Base-by-base conservation (phyloP, 306 rosid genomes). In the Cercis canadensis region DNA sequence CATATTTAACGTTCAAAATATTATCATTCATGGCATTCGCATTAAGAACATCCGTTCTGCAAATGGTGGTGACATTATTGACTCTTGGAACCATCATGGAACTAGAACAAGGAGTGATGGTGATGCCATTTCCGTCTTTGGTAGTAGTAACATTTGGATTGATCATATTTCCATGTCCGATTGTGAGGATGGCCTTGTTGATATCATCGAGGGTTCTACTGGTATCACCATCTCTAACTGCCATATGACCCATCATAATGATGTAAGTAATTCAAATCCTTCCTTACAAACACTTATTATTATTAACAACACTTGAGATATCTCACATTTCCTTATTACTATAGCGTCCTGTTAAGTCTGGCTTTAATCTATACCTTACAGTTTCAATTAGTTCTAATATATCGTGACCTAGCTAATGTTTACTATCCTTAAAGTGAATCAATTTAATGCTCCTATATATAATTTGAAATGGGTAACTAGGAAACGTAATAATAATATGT, bases 81-180 rank as follows among this genome's bases (percentile, higher is more conserved):
- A 84, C 60, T 34, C 82, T 0, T 6, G 21, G 6, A 50, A 82
- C 32, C 96, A 89, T 56, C 2, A 57, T 0, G 96, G 90, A 0
- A 0, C 57, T 0, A 64, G 96, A 31, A 81, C 87, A 0, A 46
- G 8, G 2, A 84, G 90, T 11, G 96, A 89, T 17, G 96, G 96
- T 1, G 96, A 89, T 16, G 92, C 81, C 13, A 58, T 89, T 37
- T 61, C 84, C 5, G 15, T 89, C 18, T 89, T 78, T 6, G 88
- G 88, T 0, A 45, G 90, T 11, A 21, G 81, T 13, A 72, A 87
- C 71, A 5, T 89, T 39, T 89, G 96, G 92, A 76, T 89, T 2
- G 96, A 89, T 34, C 96, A 87, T 33, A 51, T 89, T 8, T 89
- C 96, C 5, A 67, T 89, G 89, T 81, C 85, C 24, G 71, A 78